Evolutionary conservation across 768 basidiomycete genomes (phyloP), one percentile per base, ranked within the genome.

Genomic region (Guyanaporus albipodus): DNA sequence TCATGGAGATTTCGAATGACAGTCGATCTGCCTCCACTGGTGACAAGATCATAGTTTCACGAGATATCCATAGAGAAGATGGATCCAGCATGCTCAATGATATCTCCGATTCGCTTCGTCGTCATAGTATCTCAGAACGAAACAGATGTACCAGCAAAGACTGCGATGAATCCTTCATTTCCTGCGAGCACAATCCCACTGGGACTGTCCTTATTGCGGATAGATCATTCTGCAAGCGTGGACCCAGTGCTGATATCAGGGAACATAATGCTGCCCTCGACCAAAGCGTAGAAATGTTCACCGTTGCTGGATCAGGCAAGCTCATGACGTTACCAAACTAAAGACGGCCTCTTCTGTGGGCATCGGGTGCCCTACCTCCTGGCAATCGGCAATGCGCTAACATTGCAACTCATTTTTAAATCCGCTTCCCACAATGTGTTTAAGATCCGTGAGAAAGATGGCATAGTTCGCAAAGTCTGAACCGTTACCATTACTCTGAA

Each of bases 121-220:
- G 46, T 53, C 7, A n/a, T 21, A 17, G 43, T 43, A 19, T 56
- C 55, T 55, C 55, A 57, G 24, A 56, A 52, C 1, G 43, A 45
- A 21, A 57, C 6, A 0, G 42, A 43, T 8, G 41, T 51, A 12
- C 34, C 15, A 8, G 44, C 49, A 0, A 27, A 9, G 1, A 38
- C 46, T 6, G 15, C 41, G 19, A 57, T 40, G 23, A 53, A 57
- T 14, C 27, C 46, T 15, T 39, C 48, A 11, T 56, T 56, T n/a
- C 9, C 12, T 2, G 54, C 23, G 1, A 56, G 17, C 4, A 14
- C 0, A 14, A 56, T 56, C 6, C 46, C 28, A 6, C 8, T 35
- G n/a, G 32, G 23, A 18, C 44, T 26, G 4, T 21, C 29, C n/a
- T 8, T n/a, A 18, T 22, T 31, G 17, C 33, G 44, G 12, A 55